These are phyloP conservation scores for Leptomonas seymouri DNA, from an alignment of 208 protist genomes.

Conservation along the genomic window DNA sequence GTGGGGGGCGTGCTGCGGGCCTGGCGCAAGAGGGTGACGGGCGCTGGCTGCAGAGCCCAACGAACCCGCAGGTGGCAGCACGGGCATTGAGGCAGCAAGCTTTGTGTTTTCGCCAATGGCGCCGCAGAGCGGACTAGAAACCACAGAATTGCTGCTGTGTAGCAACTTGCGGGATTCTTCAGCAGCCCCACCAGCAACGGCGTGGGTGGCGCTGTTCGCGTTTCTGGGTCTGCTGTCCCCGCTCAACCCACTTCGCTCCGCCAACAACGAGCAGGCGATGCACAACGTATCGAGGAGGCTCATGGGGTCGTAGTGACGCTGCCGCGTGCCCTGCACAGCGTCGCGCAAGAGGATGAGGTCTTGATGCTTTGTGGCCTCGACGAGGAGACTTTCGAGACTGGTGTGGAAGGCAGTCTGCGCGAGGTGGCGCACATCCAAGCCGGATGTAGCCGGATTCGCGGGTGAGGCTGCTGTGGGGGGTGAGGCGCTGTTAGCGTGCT, in stretches of 20 bases:
- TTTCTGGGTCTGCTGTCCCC: slow-evolving; percentile 10
- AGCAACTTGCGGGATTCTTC: slow-evolving; percentile 4
- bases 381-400: slow-evolving; percentile 54
- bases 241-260: slow-evolving; percentile 18
- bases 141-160: slow-evolving; percentile 2
- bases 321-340: slow-evolving; percentile 47
- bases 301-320: slow-evolving; percentile 42
- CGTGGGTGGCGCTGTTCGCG: slow-evolving; percentile 7
- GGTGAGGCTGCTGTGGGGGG: background rate
- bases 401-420: slow-evolving; percentile 44
- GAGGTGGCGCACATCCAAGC: slow-evolving; percentile 20
- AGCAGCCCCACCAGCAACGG: background rate
- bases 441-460: background rate
- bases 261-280: slow-evolving; percentile 48
- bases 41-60: background rate
- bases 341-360: slow-evolving; percentile 53
- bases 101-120: background rate
- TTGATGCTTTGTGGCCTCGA: slow-evolving; percentile 56
- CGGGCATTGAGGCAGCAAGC: slow-evolving; percentile 2
- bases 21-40: background rate
- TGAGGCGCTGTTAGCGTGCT: background rate
- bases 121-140: slow-evolving; percentile 3
- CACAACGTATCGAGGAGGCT: slow-evolving; percentile 64
- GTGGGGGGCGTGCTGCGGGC: slow-evolving; percentile 9
- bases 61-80: background rate